Percentiles rank a stretch among this genome's conserved stretches.
phyloP scores from a whole-genome alignment of 257 asterid genomes.

The Scutellaria minor region DNA sequence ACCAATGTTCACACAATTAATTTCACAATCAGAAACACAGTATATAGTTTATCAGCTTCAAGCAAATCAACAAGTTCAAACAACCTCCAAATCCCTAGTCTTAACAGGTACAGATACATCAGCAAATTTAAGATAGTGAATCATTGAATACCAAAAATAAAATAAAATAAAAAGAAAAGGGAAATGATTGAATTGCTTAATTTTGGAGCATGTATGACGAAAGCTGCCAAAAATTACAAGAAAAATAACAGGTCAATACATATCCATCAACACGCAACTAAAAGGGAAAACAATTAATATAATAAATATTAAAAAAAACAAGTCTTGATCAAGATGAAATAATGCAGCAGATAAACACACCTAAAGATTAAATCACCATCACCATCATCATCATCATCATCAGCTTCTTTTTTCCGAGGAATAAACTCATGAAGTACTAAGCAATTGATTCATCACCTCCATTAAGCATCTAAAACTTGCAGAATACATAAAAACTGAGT shows the following conservation, averaged over 20 bases:
- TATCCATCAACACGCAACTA: conserved; percentile 15
- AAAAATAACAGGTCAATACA: conserved; percentile 18
- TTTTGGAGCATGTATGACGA: background rate
- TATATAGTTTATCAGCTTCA: too few species aligned
- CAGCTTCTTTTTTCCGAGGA: background rate
- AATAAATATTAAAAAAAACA: background rate
- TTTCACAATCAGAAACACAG: too few species aligned
- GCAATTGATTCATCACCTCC: background rate
- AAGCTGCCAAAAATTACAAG: background rate
- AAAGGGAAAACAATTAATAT: background rate
- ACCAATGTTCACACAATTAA: too few species aligned
- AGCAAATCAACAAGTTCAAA: too few species aligned
- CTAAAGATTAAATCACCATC: background rate
- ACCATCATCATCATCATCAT: background rate
- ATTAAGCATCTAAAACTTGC: background rate
- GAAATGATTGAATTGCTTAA: background rate
- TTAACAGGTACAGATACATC: too few species aligned
- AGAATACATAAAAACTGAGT: background rate
- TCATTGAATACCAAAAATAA: background rate
- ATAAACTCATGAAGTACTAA: background rate
- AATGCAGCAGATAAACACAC: background rate
- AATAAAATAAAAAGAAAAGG: background rate
- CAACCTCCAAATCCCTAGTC: background rate
- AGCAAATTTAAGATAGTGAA: background rate
- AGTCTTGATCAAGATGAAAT: background rate